phyloP scores from a whole-genome alignment of 1,284 basidiomycete species.

The Cutaneotrichosporon cavernicola region DNA sequence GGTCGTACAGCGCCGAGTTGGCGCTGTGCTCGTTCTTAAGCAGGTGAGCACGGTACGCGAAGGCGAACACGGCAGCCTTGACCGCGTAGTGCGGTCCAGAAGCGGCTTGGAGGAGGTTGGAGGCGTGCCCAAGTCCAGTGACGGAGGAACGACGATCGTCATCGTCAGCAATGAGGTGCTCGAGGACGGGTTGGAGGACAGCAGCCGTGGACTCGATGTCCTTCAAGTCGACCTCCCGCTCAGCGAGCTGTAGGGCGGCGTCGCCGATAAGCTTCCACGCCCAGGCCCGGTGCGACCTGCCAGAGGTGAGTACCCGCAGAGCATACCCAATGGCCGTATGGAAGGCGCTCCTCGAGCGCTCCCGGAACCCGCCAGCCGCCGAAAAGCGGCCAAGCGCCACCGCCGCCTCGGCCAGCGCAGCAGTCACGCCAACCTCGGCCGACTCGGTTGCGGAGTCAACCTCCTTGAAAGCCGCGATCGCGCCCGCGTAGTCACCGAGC shows the following conservation, averaged over 20 bases:
- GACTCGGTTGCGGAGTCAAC: constrained; percentile 62
- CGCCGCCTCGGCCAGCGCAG: constrained; percentile 71
- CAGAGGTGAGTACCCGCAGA: constrained; percentile 59
- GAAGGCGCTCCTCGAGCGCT: constrained; percentile 73
- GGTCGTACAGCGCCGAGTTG: constrained; percentile 71
- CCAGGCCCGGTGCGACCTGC: constrained; percentile 65
- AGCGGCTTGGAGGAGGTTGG: constrained; percentile 36
- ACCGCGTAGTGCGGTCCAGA: constrained; percentile 52
- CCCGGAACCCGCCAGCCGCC: constrained; percentile 65
- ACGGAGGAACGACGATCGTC: constrained; percentile 42
- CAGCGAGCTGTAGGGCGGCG: constrained; percentile 66
- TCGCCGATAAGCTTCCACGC: constrained; percentile 88
- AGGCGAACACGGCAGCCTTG: constrained; percentile 66
- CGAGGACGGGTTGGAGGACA: constrained; percentile 40
- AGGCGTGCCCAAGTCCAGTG: constrained; percentile 42
- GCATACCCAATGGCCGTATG: constrained; percentile 62
- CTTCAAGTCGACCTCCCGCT: constrained; percentile 39
- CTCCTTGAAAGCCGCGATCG: constrained; percentile 66
- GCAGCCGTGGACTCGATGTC: constrained; percentile 38
- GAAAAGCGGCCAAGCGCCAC: constrained; percentile 71
- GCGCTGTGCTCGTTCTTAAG: constrained; percentile 62
- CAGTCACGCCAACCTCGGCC: constrained; percentile 62
- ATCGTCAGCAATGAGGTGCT: constrained; percentile 47
- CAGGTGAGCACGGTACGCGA: constrained; percentile 70
- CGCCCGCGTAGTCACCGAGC: constrained; percentile 71